Evolutionary conservation across 371 early-diverging fungal genomes (phyloP), one percentile per base, ranked within the genome.

Genomic region (Cokeromyces recurvatus): DNA sequence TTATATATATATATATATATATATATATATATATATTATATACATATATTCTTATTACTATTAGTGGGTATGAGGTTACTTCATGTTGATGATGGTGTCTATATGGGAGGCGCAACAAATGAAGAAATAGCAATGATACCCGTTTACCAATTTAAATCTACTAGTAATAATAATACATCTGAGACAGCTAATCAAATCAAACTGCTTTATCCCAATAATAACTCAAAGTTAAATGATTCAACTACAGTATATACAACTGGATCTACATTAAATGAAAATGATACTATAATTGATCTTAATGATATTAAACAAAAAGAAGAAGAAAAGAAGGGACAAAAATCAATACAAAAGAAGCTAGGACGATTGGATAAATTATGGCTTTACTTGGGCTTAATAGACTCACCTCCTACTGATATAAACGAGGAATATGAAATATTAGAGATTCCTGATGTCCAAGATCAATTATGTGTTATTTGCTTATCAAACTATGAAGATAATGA

Each of bases 401-500:
- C 48, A 10, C 29, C 56, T 12, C 23, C 56, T 11, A 32, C 46
- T 32, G 38, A 48, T 41, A 46, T 19, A 6, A 62, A 64, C 10
- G 52, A 45, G 22, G 66, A 53, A 22, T 55, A 58, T 21, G 58
- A 59, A 15, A 31, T 54, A 4, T 22, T 74, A 3, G 68, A 69
- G 39, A 68, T 74, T 10, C 66, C 66, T 14, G 34, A 64, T 57
- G 24, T 41, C 2, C 50, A 61, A 32, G 78, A 80, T 42, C 77
- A 74, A 32, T 58, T 75, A 3, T 85, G 86, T 43, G 74, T 78
- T 25, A 83, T 85, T 32, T 85, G 86, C 49, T 52, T 85, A 25
- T 73, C 78, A 34, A 73, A 74, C 1, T 85, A 82, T 47, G 86
- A 83, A 46, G 79, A 81, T 46, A 68, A 73, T 24, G 86, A 83